Evolutionary conservation across 306 rosid genomes (phyloP).

Genomic region (Glycine latifolia): DNA sequence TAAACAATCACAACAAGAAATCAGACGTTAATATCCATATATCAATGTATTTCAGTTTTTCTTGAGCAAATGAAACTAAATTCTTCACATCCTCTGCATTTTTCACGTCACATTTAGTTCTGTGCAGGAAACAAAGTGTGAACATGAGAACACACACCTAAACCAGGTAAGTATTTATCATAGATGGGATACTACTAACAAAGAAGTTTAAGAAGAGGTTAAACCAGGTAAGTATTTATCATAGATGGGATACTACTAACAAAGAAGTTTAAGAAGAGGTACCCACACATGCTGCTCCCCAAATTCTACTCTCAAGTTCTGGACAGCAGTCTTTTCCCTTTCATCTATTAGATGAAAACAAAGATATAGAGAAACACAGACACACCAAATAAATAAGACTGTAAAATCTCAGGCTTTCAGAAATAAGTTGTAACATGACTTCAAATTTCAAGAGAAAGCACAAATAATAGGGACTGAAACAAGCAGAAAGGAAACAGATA

Average conservation of each 20-base stretch:
- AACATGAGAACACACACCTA: constrained; percentile 39
- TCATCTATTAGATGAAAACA: constrained; percentile 58
- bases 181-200: constrained; percentile 20
- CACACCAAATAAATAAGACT: constrained; percentile 33
- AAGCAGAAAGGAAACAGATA: constrained; percentile 1
- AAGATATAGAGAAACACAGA: constrained; percentile 23
- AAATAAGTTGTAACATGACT: constrained; percentile 16
- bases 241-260: constrained; percentile 19
- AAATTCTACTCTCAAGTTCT: constrained; percentile 66
- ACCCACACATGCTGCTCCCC: constrained; percentile 99
- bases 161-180: constrained; percentile 18
- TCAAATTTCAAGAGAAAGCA: constrained; percentile 26
- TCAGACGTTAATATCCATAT: constrained; percentile 73
- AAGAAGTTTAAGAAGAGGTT: constrained; percentile 65
- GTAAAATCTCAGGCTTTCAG: constrained; percentile 22
- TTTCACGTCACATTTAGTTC: constrained; percentile 84
- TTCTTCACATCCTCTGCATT: constrained; percentile 82
- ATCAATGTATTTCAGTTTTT: constrained; percentile 76
- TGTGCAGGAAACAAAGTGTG: constrained; percentile 60
- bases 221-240: constrained; percentile 19
- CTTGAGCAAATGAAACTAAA: constrained; percentile 82
- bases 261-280: constrained; percentile 65
- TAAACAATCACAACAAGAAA: constrained; percentile 32
- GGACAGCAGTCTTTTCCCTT: constrained; percentile 72
- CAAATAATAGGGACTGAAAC: not conserved